phyloP scores from a whole-genome alignment of 192 early-diverging fungal species.

The Backusella tuberculispora region DNA sequence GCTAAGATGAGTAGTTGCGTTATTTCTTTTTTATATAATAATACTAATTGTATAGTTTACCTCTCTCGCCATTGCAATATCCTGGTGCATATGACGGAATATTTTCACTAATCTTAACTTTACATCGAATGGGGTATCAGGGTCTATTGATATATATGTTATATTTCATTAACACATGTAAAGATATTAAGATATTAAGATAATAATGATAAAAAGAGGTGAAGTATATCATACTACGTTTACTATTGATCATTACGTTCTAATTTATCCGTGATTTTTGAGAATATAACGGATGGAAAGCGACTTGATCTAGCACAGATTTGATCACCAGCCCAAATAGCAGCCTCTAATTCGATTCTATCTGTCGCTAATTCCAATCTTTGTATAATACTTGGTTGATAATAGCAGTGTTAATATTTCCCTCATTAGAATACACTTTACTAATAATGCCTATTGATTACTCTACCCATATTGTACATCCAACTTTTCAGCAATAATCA shows the following conservation, averaged over 20 bases:
- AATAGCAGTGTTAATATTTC: neutral
- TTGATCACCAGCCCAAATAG: conserved; percentile 48
- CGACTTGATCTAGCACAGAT: conserved; percentile 48
- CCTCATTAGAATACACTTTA: neutral
- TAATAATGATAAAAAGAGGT: neutral
- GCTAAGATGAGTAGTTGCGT: neutral
- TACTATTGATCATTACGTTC: conserved; percentile 19
- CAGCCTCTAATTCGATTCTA: conserved; percentile 50
- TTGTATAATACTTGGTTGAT: conserved; percentile 42
- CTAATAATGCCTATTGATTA: neutral
- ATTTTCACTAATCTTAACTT: conserved; percentile 45
- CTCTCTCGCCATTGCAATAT: conserved; percentile 47
- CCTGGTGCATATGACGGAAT: conserved; percentile 55
- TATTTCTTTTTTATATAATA: conserved; percentile 15
- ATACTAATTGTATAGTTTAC: conserved; percentile 14
- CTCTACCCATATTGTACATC: conserved; percentile 54
- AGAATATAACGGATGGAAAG: conserved; percentile 51
- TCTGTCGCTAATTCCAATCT: conserved; percentile 46
- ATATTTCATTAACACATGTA: neutral
- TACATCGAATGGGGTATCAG: conserved; percentile 39
- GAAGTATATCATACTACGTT: neutral
- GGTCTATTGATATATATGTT: conserved; percentile 31
- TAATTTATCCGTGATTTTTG: conserved; percentile 36
- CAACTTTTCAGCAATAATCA: conserved; percentile 45
- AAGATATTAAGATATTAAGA: neutral